These are phyloP conservation scores for Torulaspora globosa DNA, from an alignment of 1,139 yeast genomes.

Conservation along the genomic window DNA sequence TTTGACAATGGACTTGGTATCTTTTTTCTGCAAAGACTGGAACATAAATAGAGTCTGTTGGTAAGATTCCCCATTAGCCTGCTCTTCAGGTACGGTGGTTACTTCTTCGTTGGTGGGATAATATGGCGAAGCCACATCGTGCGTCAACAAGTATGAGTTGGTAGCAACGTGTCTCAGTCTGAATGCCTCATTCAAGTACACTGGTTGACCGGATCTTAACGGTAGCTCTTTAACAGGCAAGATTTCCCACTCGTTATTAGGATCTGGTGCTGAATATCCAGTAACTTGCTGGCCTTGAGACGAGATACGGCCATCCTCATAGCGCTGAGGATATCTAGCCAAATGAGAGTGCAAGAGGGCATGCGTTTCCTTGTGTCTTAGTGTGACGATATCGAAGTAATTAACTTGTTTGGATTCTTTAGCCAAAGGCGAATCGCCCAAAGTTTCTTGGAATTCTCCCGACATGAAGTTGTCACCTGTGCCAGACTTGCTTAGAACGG, in stretches of 20 bases:
- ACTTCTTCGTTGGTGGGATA: constrained; percentile 89
- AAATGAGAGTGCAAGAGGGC: constrained; percentile 79
- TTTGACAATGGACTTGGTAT: constrained; percentile 50
- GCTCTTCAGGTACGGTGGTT: constrained; percentile 63
- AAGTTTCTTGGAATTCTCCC: constrained; percentile 85
- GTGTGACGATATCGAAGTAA: constrained; percentile 69
- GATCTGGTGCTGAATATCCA: constrained; percentile 55
- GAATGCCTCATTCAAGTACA: constrained; percentile 59
- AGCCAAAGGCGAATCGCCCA: constrained; percentile 77
- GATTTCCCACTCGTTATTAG: constrained; percentile 82
- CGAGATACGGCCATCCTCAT: constrained; percentile 93
- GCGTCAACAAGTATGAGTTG: constrained; percentile 74
- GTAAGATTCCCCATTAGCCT: constrained; percentile 52
- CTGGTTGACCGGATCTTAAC: constrained; percentile 44
- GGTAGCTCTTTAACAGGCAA: constrained; percentile 55
- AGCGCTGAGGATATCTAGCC: constrained; percentile 75
- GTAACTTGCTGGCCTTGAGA: constrained; percentile 96
- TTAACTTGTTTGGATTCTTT: constrained; percentile 66
- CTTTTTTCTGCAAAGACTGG: constrained; percentile 54
- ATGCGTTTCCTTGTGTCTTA: constrained; percentile 72
- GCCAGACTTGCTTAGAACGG: constrained; percentile 76
- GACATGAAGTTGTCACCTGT: constrained; percentile 96
- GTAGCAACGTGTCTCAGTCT: constrained; percentile 83
- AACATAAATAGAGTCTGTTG: constrained; percentile 78
- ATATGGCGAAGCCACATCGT: constrained; percentile 96